These are phyloP conservation scores for Naganishia friedmannii DNA, from an alignment of 768 basidiomycete genomes.

Conservation along the genomic window DNA sequence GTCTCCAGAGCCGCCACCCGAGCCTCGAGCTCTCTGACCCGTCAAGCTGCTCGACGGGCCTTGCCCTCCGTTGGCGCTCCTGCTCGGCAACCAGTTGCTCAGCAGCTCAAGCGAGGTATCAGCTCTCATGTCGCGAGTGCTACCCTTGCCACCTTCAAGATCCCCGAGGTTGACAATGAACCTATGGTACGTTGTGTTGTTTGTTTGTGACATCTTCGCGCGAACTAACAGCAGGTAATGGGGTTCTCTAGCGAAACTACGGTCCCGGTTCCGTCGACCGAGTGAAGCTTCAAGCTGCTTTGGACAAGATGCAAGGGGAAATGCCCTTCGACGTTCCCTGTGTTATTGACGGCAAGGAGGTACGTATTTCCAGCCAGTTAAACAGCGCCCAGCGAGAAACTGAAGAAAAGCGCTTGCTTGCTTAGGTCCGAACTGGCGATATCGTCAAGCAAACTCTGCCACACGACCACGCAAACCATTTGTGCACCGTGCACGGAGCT, in stretches of 20 bases:
- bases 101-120: constrained; percentile 12
- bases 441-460: constrained; percentile 77
- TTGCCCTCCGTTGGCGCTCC: constrained; percentile 4
- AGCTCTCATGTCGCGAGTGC: constrained; percentile 36
- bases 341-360: constrained; percentile 78
- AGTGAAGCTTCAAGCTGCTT: constrained; percentile 64
- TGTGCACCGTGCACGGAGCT: constrained; percentile 86
- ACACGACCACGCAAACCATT: constrained; percentile 73
- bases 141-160: constrained; percentile 73
- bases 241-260: constrained; percentile 64
- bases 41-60: constrained; percentile 9
- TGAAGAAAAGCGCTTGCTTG: background rate
- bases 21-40: constrained; percentile 1
- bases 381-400: constrained; percentile 40
- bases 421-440: constrained; percentile 75
- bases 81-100: constrained; percentile 16
- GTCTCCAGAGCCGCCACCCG: constrained; percentile 21
- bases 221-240: background rate
- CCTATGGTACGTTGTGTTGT: constrained; percentile 65
- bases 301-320: constrained; percentile 74
- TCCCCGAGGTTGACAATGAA: constrained; percentile 85
- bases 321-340: constrained; percentile 90
- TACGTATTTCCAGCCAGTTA: constrained; percentile 52
- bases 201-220: background rate
- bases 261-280: constrained; percentile 76